Conservation (phyloP, 1,284 basidiomycete species). For the Amylostereum chailletii region DNA sequence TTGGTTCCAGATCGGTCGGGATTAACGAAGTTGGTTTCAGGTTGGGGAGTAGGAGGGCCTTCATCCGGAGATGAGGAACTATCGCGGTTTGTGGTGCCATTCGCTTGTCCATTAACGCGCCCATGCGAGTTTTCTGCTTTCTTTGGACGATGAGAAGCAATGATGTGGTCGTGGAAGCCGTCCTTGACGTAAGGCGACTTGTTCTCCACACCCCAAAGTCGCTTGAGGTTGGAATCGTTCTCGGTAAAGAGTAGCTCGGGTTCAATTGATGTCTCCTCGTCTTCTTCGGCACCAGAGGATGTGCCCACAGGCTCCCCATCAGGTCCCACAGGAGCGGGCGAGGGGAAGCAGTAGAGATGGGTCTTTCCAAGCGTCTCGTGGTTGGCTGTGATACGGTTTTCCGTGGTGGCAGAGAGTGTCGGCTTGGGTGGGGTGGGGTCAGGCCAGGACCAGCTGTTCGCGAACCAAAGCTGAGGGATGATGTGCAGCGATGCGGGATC, state of each 20-base stretch:
- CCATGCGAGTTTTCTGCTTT: constrained; percentile 18
- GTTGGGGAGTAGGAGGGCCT: constrained; percentile 50
- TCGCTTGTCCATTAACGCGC: constrained; percentile 36
- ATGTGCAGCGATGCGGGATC: constrained; percentile 94
- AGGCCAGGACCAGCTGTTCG: constrained; percentile 97
- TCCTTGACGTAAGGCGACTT: constrained; percentile 85
- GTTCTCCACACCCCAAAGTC: constrained; percentile 87
- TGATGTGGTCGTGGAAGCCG: constrained; percentile 97
- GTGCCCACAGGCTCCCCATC: constrained; percentile 45
- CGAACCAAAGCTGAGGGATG: constrained; percentile 93
- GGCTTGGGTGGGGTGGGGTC: constrained; percentile 78
- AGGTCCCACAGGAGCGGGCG: constrained; percentile 81
- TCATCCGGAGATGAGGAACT: constrained; percentile 22
- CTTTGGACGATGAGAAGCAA: constrained; percentile 73
- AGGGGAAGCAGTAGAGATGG: constrained; percentile 85
- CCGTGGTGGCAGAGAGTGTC: constrained; percentile 48
- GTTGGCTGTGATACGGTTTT: constrained; percentile 62
- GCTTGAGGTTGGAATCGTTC: constrained; percentile 93
- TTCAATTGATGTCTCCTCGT: constrained; percentile 58
- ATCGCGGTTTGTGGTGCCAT: constrained; percentile 19
- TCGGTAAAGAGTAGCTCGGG: constrained; percentile 89
- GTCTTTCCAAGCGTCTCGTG: constrained; percentile 71
- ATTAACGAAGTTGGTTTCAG: constrained; percentile 65
- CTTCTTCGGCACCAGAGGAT: constrained; percentile 43
- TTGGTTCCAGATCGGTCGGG: constrained; percentile 88